Percentiles rank a stretch among this genome's conserved stretches.
Conservation (phyloP, 192 early-diverging fungal species). For the Coemansia sp. region DNA sequence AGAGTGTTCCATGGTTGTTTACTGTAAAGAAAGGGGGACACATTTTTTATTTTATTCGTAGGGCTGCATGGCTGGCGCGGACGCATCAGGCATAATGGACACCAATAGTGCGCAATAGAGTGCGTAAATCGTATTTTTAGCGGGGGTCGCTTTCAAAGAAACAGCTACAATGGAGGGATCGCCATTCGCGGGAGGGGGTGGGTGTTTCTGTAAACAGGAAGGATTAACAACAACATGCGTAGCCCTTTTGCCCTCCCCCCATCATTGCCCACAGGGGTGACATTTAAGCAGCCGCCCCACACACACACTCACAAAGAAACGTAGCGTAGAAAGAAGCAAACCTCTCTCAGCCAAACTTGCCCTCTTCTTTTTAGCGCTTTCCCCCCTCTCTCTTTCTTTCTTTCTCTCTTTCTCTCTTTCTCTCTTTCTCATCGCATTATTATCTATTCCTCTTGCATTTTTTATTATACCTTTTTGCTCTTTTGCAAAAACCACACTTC, state of each 20-base stretch:
- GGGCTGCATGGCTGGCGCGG: not conserved
- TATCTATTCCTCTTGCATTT: conserved; percentile 1
- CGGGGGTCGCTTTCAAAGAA: not conserved
- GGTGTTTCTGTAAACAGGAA: conserved; percentile 15
- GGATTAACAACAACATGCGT: conserved; percentile 8
- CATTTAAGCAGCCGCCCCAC: not conserved
- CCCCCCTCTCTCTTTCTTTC: not conserved
- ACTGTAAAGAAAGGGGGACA: not conserved
- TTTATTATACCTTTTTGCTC: not conserved
- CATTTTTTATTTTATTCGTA: not conserved
- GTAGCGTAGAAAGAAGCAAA: not conserved
- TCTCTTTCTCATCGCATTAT: not conserved
- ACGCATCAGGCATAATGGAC: conserved; percentile 2
- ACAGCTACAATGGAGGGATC: conserved; percentile 5
- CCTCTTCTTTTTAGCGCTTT: not conserved
- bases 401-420: not conserved
- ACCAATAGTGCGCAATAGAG: conserved; percentile 18
- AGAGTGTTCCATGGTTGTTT: not conserved
- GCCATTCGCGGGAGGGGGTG: not conserved
- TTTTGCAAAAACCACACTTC: not conserved
- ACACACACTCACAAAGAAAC: not conserved
- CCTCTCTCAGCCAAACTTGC: not conserved
- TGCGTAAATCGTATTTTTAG: conserved; percentile 9
- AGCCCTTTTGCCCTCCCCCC: not conserved
- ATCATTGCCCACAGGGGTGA: not conserved